Conservation (phyloP, 1,139 yeast species). For the Taphrina deformans region DNA sequence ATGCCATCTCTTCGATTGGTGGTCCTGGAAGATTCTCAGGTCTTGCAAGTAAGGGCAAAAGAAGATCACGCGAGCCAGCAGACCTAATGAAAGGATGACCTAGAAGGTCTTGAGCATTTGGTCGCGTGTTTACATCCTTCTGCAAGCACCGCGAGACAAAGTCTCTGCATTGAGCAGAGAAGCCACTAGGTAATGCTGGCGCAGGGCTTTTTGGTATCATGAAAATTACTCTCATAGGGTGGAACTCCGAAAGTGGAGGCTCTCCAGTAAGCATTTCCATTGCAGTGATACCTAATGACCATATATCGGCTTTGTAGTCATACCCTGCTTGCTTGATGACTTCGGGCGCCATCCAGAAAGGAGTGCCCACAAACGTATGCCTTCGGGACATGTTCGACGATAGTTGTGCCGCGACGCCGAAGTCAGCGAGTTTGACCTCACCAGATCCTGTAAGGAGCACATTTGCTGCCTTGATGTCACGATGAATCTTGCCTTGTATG, state of each 20-base stretch:
- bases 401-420: slow-evolving; percentile 89
- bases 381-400: slow-evolving; percentile 74
- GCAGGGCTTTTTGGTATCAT: slow-evolving; percentile 56
- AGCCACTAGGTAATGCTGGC: slow-evolving; percentile 54
- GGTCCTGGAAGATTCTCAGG: neutral
- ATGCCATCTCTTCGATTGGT: neutral
- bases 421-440: slow-evolving; percentile 89
- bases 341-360: slow-evolving; percentile 99
- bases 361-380: slow-evolving; percentile 95
- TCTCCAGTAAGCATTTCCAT: slow-evolving; percentile 79
- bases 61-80: slow-evolving; percentile 42
- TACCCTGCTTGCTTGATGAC: slow-evolving; percentile 86
- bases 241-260: slow-evolving; percentile 73
- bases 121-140: slow-evolving; percentile 61
- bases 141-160: slow-evolving; percentile 66
- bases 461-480: slow-evolving; percentile 86
- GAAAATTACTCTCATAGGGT: slow-evolving; percentile 78
- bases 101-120: slow-evolving; percentile 57
- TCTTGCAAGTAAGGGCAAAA: neutral
- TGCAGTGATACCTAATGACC: slow-evolving; percentile 94
- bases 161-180: slow-evolving; percentile 55
- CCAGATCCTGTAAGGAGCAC: slow-evolving; percentile 67
- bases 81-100: slow-evolving; percentile 60
- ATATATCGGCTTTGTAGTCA: slow-evolving; percentile 83
- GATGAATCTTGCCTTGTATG: slow-evolving; percentile 74